Base-by-base conservation (phyloP, 2,329 filamentous ascomycete genomes). In the Penicillium sclerotigenum region DNA sequence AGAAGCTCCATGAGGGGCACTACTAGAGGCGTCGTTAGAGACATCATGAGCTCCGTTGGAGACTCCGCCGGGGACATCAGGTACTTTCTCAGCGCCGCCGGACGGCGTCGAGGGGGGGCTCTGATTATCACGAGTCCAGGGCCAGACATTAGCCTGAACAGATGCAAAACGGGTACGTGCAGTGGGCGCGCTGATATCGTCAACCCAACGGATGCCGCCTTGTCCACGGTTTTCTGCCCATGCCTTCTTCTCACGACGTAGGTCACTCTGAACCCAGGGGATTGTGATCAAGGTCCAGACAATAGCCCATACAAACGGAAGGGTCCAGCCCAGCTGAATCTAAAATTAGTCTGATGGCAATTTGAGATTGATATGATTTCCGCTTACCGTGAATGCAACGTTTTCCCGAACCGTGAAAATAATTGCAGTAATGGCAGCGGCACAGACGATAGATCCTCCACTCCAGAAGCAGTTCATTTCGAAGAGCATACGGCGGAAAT, bases 381-480 rank as follows among this genome's bases (percentile, higher is more conserved):
- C 28, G 65, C 71, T 60, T 65, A 77, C 74, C 16, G 71, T 76
- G 61, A 81, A 83, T 10, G 78, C 80, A 34, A 81, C 73, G 24
- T 75, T 71, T 58, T 79, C 68, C 0, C 75, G 71, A 5, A 80
- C 75, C 0, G 78, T 80, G 65, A 81, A 81, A 37, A 83, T 68
- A 3, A 82, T 72, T 0, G 75, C 76, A 11, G 81, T 76, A 16
- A 79, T 76, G 18, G 73, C 76, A 5, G 75, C 72, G 1, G 79
- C 80, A 40, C 73, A 73, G 6, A 80, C 48, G n/a, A 82, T 67
- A 1, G 77, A 75, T 1, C 81, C 81, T 13, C 79, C 75, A 1
- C 77, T 81, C 82, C 82, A 85, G 63, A 84, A 83, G 61, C 79
- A 78, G 58, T 83, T 83, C 69, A 83, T 75, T 48, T 77, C 74